Evolutionary conservation across 164 flowering plant species (phyloP).

Genomic region (Houttuynia cordata): DNA sequence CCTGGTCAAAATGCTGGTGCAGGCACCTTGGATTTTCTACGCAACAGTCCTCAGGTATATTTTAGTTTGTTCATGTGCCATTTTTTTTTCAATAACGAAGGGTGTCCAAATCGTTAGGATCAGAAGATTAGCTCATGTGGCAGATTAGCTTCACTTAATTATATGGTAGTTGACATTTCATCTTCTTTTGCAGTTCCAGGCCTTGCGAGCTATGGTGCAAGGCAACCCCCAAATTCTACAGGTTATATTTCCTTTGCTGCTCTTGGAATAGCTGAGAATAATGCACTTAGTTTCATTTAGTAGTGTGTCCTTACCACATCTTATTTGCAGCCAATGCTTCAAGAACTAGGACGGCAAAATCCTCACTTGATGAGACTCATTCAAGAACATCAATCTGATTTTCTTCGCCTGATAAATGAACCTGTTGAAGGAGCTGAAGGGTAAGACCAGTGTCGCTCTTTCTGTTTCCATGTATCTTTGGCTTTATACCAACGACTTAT

Average conservation of each 20-base stretch:
- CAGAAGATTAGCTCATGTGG: too few relatives aligned
- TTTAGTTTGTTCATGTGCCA: neutral
- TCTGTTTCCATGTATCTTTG: neutral
- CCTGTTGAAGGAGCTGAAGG: constrained; percentile 56
- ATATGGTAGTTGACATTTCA: neutral
- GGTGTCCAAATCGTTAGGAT: too few relatives aligned
- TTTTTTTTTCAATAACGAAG: too few relatives aligned
- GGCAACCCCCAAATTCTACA: constrained; percentile 67
- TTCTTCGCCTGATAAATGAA: constrained; percentile 67
- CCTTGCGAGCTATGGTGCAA: constrained; percentile 62
- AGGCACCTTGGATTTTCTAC: constrained; percentile 71
- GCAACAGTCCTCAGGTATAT: constrained; percentile 79
- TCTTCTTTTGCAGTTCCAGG: constrained; percentile 40
- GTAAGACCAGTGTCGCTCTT: constrained; percentile 9
- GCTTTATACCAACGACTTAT: neutral
- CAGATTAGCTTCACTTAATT: neutral
- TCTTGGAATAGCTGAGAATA: neutral
- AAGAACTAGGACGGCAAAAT: constrained; percentile 72
- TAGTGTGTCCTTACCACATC: neutral
- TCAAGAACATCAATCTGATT: constrained; percentile 78
- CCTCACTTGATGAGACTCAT: constrained; percentile 63
- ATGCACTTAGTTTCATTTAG: neutral
- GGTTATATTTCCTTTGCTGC: constrained; percentile 18
- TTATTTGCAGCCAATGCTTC: constrained; percentile 62
- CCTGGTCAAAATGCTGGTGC: constrained; percentile 60